phyloP scores from a whole-genome alignment of 768 basidiomycete genomes.

The Artomyces pyxidatus region DNA sequence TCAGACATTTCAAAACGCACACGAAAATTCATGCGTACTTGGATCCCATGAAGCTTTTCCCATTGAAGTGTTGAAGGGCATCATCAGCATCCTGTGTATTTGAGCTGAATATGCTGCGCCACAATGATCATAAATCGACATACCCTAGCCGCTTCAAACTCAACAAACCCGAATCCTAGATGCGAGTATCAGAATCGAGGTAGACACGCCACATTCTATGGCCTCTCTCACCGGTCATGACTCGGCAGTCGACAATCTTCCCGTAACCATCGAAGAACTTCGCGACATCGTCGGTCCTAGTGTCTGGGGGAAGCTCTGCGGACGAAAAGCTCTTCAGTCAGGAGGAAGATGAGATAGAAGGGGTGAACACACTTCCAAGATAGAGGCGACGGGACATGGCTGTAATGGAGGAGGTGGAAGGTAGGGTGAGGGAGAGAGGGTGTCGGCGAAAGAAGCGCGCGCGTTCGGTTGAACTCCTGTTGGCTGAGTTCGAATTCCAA shows the following conservation, averaged over 20 bases:
- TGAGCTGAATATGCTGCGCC: slow-evolving; percentile 4
- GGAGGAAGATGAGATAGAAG: slow-evolving; percentile 2
- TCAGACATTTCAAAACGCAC: too few species aligned
- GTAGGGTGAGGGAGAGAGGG: slow-evolving; percentile 7
- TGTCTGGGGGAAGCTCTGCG: slow-evolving; percentile 74
- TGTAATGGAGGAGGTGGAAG: slow-evolving; percentile 22
- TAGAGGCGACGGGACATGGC: slow-evolving; percentile 81
- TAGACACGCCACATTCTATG: background rate
- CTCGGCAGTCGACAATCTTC: slow-evolving; percentile 81
- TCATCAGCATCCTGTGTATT: slow-evolving; percentile 85
- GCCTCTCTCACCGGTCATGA: slow-evolving; percentile 75
- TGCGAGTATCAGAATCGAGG: background rate
- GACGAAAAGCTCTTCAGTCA: slow-evolving; percentile 2
- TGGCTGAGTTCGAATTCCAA: background rate
- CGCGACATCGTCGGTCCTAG: slow-evolving; percentile 74
- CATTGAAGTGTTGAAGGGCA: slow-evolving; percentile 79
- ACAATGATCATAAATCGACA: slow-evolving; percentile 6
- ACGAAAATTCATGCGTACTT: slow-evolving; percentile 62
- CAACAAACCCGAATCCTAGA: slow-evolving; percentile 91
- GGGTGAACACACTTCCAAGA: slow-evolving; percentile 58
- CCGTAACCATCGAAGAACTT: slow-evolving; percentile 91
- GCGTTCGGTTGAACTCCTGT: background rate
- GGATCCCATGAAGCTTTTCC: slow-evolving; percentile 83
- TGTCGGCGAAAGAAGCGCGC: background rate
- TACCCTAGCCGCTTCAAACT: slow-evolving; percentile 84